Conservation (phyloP, 2,329 filamentous ascomycete genomes). For the Aspergillus fumigatus region DNA sequence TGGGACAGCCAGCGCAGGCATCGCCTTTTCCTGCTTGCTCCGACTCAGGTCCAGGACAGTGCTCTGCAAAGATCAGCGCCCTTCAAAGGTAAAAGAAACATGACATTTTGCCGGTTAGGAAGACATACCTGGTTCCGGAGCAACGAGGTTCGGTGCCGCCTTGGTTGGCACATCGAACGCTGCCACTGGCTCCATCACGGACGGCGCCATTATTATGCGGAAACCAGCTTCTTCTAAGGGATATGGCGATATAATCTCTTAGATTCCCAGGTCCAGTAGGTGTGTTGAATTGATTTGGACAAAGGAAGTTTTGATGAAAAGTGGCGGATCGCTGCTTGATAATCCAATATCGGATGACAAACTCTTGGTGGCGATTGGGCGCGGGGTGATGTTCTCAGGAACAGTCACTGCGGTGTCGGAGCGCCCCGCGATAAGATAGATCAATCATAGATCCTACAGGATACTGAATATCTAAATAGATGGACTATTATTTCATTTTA, state of each 20-base stretch:
- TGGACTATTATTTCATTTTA: neutral
- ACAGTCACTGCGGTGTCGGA: constrained; percentile 16
- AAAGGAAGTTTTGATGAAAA: neutral
- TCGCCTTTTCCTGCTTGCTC: constrained; percentile 60
- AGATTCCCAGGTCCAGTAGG: neutral
- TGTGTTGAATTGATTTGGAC: neutral
- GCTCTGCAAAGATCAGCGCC: constrained; percentile 50
- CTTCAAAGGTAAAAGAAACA: neutral
- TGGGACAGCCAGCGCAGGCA: constrained; percentile 90
- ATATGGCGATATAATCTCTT: neutral
- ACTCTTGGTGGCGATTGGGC: constrained; percentile 25
- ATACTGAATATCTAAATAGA: neutral
- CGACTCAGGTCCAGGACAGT: constrained; percentile 77
- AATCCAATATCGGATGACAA: constrained; percentile 28
- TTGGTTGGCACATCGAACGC: constrained; percentile 74
- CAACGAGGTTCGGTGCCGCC: constrained; percentile 76
- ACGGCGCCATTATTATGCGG: constrained; percentile 65
- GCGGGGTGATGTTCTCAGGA: constrained; percentile 4
- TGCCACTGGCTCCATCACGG: constrained; percentile 67
- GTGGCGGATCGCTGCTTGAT: constrained; percentile 27
- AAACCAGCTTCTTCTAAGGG: neutral
- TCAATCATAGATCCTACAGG: neutral
- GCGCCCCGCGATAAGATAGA: constrained; percentile 7
- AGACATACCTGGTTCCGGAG: constrained; percentile 72
- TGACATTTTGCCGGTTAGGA: neutral